Evolutionary conservation across 1,284 basidiomycete species (phyloP).

Genomic region (Cryptococcus neoformans): DNA sequence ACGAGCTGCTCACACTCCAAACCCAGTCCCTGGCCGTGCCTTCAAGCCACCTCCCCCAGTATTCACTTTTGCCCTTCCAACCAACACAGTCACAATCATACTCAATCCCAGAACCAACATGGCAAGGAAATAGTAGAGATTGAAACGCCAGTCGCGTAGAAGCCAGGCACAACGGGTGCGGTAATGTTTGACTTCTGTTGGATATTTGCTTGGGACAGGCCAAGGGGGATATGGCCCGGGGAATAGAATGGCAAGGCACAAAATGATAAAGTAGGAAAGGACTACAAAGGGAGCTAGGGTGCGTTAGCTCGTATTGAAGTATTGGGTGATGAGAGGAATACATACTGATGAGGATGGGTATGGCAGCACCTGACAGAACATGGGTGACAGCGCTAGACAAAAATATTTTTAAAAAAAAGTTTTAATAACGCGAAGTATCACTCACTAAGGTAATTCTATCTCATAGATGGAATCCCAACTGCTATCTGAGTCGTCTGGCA

Average conservation of each 20-base stretch:
- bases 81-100: constrained; percentile 5
- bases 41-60: constrained; percentile 1
- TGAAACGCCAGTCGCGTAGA: constrained; percentile 6
- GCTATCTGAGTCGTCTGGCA: constrained; percentile 4
- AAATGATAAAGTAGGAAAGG: constrained; percentile 6
- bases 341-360: constrained; percentile 10
- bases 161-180: constrained; percentile 9
- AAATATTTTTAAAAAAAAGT: not conserved
- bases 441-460: constrained; percentile 11
- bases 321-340: not conserved
- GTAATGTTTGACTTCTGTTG: not conserved
- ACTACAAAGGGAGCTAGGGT: constrained; percentile 8
- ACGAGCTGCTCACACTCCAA: constrained; percentile 5
- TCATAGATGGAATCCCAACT: constrained; percentile 8
- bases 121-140: constrained; percentile 2
- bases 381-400: constrained; percentile 5
- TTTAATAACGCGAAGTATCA: not conserved
- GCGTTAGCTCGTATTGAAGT: not conserved
- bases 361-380: constrained; percentile 7
- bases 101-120: constrained; percentile 3
- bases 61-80: not conserved
- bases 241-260: constrained; percentile 3
- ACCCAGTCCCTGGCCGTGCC: constrained; percentile 7
- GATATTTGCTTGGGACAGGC: constrained; percentile 4
- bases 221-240: constrained; percentile 9